Conservation (phyloP, 805 yeast species). For the Peterozyma toletana region DNA sequence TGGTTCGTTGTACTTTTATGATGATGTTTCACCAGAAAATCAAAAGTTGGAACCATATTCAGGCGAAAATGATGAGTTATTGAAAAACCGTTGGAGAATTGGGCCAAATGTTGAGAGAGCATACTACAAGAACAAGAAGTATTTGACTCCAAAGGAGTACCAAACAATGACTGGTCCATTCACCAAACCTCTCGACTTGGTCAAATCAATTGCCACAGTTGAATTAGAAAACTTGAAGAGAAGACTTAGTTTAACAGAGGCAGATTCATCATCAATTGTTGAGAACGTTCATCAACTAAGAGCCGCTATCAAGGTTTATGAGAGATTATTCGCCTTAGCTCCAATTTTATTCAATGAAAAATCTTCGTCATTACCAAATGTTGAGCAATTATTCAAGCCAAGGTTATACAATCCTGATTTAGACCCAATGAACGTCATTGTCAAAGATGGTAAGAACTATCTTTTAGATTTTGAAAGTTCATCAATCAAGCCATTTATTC, state of each 20-base stretch:
- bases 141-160: slow-evolving; percentile 41
- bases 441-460: slow-evolving; percentile 32
- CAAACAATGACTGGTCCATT: slow-evolving; percentile 72
- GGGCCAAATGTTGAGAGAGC: slow-evolving; percentile 85
- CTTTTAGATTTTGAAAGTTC: slow-evolving; percentile 83
- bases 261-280: slow-evolving; percentile 39
- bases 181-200: slow-evolving; percentile 56
- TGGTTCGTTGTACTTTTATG: slow-evolving; percentile 78
- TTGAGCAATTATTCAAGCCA: slow-evolving; percentile 58
- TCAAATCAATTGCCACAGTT: slow-evolving; percentile 55
- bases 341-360: slow-evolving; percentile 50
- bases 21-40: slow-evolving; percentile 47
- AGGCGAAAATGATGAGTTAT: slow-evolving; percentile 48
- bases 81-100: slow-evolving; percentile 72
- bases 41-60: slow-evolving; percentile 44
- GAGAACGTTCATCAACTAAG: slow-evolving; percentile 36
- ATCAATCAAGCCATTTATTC: slow-evolving; percentile 72
- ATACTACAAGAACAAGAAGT: slow-evolving; percentile 62
- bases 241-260: slow-evolving; percentile 46
- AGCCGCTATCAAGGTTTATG: slow-evolving; percentile 52
- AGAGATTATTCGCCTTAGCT: slow-evolving; percentile 48
- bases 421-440: slow-evolving; percentile 82
- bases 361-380: slow-evolving; percentile 52
- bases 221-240: slow-evolving; percentile 56
- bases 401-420: slow-evolving; percentile 76